Base-by-base conservation (phyloP, 331 rosid species). In the Stylosanthes scabra region DNA sequence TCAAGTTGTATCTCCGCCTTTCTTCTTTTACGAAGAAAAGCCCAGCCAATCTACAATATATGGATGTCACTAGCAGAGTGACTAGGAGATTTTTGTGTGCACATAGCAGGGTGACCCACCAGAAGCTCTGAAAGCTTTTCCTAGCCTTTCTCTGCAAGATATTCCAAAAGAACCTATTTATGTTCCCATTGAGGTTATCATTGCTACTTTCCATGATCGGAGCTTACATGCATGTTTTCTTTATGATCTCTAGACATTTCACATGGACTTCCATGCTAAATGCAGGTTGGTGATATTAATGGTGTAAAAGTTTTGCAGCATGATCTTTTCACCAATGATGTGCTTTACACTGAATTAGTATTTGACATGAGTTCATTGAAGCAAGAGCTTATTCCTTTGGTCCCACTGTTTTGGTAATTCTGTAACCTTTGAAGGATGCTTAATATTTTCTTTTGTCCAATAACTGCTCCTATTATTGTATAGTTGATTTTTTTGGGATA, bases 271-370 rank as follows among this genome's bases (percentile, higher is more conserved):
- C 34, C 74, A 42, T 86, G 74, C 72, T 59, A 67, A 81, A 70
- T 88, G 84, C 78, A 91, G 97, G 83, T 90, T n/a, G 91, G 93
- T 42, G 80, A 92, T 79, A 80, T 90, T 84, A 87, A 87, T 68
- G 99, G 97, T 72, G 97, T 90, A 52, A 88, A 87, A 77, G 92
- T 88, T 78, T 78, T 95, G 86, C 81, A 82, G 83, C 99, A 95
- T 82, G 99, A 92, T 78, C 97, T 92, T 72, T 95, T 95, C 78
- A 95, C 99, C 76, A 95, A 92, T 81, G 99, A 92, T 75, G 97
- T 95, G 47, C 88, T 95, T 74, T 95, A 95, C 82, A 79, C 90
- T 20, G 99, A 95, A 83, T 85, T 84, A 77, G 99, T 88, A 77
- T 95, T 95, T 75, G 72, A 84, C 80, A 87, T 92, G 99, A 79